Percentiles rank a stretch among this genome's conserved stretches.
Evolutionary conservation across 208 protist species (phyloP).

Genomic region (Leishmania aethiopica): DNA sequence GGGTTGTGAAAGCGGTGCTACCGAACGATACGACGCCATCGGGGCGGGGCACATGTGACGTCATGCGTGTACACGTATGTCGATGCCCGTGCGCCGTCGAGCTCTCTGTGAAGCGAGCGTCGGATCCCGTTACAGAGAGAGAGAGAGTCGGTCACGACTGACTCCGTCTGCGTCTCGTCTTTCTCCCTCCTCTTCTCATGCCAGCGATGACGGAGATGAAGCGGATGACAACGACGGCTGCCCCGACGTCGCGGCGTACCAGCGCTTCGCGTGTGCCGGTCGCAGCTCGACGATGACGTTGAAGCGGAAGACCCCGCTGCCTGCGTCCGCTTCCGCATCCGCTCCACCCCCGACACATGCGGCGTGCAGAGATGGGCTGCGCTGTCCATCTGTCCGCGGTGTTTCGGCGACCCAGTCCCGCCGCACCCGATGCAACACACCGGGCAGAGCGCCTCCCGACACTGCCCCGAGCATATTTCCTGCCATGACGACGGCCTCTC

Average conservation of each 20-base stretch:
- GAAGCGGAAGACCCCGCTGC: constrained; percentile 28
- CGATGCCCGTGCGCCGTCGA: not conserved
- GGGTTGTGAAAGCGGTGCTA: not conserved
- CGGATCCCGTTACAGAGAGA: not conserved
- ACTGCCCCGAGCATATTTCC: constrained; percentile 52
- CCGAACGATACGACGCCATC: not conserved
- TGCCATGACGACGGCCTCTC: constrained; percentile 40
- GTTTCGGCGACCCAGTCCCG: constrained; percentile 38
- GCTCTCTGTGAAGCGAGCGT: not conserved
- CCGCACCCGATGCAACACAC: constrained; percentile 69
- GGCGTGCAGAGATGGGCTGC: not conserved
- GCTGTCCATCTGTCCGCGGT: not conserved
- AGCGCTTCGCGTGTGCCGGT: constrained; percentile 38
- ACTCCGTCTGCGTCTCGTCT: no score
- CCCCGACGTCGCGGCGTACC: constrained; percentile 14
- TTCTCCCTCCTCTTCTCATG: not conserved
- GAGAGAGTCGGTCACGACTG: not conserved
- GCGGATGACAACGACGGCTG: not conserved
- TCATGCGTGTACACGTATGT: not conserved
- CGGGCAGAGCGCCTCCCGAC: constrained; percentile 33
- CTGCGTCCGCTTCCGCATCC: not conserved
- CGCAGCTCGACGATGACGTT: constrained; percentile 81
- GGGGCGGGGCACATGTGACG: not conserved
- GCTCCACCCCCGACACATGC: not conserved
- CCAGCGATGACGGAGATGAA: not conserved